Base-by-base conservation (phyloP, 2,329 filamentous ascomycete species). In the Colletotrichum caudatum region DNA sequence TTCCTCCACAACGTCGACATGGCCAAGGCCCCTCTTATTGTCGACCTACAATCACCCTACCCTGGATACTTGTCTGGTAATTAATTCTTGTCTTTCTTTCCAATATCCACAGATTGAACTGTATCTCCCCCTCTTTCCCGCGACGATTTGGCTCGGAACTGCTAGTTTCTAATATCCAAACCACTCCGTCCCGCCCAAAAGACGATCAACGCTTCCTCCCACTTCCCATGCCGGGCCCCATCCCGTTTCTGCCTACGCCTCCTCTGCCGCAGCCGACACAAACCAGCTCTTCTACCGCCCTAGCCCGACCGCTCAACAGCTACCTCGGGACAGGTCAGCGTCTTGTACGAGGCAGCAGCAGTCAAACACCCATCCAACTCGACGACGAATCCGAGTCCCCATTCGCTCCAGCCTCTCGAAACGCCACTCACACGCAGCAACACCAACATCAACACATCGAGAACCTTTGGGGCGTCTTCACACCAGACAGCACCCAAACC, bases 211-310 rank as follows among this genome's bases (percentile, higher is more conserved):
- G 41, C 60, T 39, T 72, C 66, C 33, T 57, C 18, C 50, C 37
- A 41, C 50, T 66, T 64, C 66, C 66, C 61, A 72, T 72, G 70
- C 70, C 70, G 70, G 57, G 66, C 56, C 46, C 71, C 56, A 66
- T 72, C 26, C 66, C 70, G 26, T 69, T 61, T 29, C 48, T 71
- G 33, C 61, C 60, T 20, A 72, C 70, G 56, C 70, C 66, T 62
- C 70, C 70, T 57, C 66, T 58, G 29, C 35, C 62, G 29, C 62
- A 58, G 41, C n/a, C 59, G 59, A 62, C 59, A 51, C 59, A 33
- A 51, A 48, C 64, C 51, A 35, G 44, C 58, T 53, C 69, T 51
- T 58, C 69, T 66, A 51, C 61, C 16, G 59, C 67, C 61, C 26
- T 66, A 39, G 29, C 26, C 39, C 65, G 65, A 59, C 35, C 66